phyloP scores from a whole-genome alignment of 345 rosid species.

The Moricandia arvensis region DNA sequence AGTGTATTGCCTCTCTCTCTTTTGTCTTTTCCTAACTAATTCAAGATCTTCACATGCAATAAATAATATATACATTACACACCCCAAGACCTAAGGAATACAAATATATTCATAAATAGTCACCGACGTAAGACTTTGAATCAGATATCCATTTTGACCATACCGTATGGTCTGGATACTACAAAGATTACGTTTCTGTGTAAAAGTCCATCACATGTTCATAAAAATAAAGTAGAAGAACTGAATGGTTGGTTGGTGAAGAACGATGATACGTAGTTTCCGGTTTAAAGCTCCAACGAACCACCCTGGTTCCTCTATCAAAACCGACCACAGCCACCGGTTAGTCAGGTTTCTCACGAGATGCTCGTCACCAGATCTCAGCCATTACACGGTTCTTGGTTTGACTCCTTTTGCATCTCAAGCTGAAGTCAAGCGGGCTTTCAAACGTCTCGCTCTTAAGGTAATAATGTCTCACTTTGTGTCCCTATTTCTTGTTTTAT shows the following conservation, averaged over 20 bases:
- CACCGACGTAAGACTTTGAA: slow-evolving; percentile 5
- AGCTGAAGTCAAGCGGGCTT: slow-evolving; percentile 35
- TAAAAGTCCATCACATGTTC: slow-evolving; percentile 3
- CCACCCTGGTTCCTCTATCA: slow-evolving; percentile 9
- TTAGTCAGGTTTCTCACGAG: slow-evolving; percentile 12
- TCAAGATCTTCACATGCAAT: not conserved
- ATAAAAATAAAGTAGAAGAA: not conserved
- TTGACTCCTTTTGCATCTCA: slow-evolving; percentile 36
- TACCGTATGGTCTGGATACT: slow-evolving; percentile 15
- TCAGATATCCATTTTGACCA: slow-evolving; percentile 26
- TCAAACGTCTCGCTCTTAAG: slow-evolving; percentile 41
- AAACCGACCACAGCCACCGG: not conserved
- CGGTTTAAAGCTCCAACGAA: slow-evolving; percentile 32
- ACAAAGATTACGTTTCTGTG: not conserved
- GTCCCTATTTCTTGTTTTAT: not conserved
- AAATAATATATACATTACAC: not conserved
- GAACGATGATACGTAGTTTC: slow-evolving; percentile 28
- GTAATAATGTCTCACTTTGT: not conserved
- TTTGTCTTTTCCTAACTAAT: not conserved
- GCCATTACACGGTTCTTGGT: slow-evolving; percentile 37
- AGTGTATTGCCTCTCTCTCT: not conserved
- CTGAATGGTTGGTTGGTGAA: slow-evolving; percentile 20
- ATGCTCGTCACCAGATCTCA: slow-evolving; percentile 14
- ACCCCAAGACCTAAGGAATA: not conserved
- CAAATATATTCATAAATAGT: not conserved